phyloP scores from a whole-genome alignment of 2,329 filamentous ascomycete species.

The Akanthomyces muscarius region DNA sequence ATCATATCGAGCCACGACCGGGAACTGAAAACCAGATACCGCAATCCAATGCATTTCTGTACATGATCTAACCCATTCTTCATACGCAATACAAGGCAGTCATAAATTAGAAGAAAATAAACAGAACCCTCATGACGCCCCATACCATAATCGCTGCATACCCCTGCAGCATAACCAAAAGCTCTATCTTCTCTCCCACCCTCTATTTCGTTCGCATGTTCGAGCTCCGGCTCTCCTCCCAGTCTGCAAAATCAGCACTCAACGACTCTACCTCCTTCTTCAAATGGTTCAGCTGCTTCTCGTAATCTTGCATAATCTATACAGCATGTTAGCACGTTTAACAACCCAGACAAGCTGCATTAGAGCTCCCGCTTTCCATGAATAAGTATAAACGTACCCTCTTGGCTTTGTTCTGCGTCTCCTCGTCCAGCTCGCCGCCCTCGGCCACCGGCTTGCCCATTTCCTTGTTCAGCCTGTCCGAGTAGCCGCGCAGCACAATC shows the following conservation, averaged over 20 bases:
- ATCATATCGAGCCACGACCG: neutral
- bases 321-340: constrained; percentile 19
- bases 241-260: constrained; percentile 53
- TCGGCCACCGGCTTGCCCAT: constrained; percentile 62
- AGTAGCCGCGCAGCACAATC: constrained; percentile 69
- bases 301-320: constrained; percentile 75
- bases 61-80: constrained; percentile 12
- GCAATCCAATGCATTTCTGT: neutral
- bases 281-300: constrained; percentile 73
- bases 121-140: constrained; percentile 4
- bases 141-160: neutral
- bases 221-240: constrained; percentile 48
- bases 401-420: constrained; percentile 67
- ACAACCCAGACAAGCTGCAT: neutral
- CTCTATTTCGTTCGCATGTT: constrained; percentile 30
- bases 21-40: neutral
- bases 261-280: constrained; percentile 66
- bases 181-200: neutral
- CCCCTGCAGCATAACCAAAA: constrained; percentile 1
- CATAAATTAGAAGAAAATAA: neutral
- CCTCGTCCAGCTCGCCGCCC: constrained; percentile 59
- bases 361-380: too few species aligned
- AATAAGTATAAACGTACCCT: constrained; percentile 52
- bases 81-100: neutral
- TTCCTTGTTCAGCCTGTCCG: constrained; percentile 68